Evolutionary conservation across 495 filamentous ascomycete species (phyloP).

Genomic region (Tetracladium setigerum): DNA sequence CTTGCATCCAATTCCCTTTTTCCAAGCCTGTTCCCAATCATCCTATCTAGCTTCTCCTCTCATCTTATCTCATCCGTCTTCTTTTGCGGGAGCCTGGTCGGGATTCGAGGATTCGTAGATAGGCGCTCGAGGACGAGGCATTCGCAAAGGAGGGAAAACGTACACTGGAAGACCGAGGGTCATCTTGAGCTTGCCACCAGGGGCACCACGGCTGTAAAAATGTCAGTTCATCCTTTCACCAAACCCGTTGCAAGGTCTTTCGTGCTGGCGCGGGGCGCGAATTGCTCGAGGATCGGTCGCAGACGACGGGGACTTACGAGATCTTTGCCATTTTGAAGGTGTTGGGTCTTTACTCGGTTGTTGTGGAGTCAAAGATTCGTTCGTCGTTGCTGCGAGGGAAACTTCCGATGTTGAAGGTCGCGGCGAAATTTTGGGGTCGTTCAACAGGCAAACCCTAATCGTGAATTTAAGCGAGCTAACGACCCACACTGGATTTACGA

Average conservation of each 20-base stretch:
- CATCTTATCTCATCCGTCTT: not conserved
- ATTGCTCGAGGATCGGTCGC: not conserved
- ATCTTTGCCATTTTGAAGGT: conserved; percentile 24
- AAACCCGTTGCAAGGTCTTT: no score
- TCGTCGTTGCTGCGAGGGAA: conserved; percentile 9
- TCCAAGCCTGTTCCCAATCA: not conserved
- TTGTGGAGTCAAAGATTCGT: conserved; percentile 13
- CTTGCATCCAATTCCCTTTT: not conserved
- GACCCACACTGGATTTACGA: not conserved
- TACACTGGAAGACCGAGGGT: conserved; percentile 99
- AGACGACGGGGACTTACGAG: conserved; percentile 17
- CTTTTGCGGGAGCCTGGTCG: not conserved
- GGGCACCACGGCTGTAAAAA: conserved; percentile 66
- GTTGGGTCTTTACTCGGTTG: conserved; percentile 9
- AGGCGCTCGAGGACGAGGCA: not conserved
- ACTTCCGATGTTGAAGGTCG: not conserved
- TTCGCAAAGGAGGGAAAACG: conserved; percentile 32
- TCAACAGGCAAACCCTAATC: conserved; percentile 10
- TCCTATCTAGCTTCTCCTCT: no score
- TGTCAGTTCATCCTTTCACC: no score
- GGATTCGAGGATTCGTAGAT: not conserved
- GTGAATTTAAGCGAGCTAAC: conserved; percentile 7
- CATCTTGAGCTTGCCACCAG: conserved; percentile 99
- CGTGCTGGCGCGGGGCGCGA: no score
- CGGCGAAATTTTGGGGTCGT: not conserved